phyloP scores from a whole-genome alignment of 495 filamentous ascomycete genomes.

The Lophiotrema nucula region DNA sequence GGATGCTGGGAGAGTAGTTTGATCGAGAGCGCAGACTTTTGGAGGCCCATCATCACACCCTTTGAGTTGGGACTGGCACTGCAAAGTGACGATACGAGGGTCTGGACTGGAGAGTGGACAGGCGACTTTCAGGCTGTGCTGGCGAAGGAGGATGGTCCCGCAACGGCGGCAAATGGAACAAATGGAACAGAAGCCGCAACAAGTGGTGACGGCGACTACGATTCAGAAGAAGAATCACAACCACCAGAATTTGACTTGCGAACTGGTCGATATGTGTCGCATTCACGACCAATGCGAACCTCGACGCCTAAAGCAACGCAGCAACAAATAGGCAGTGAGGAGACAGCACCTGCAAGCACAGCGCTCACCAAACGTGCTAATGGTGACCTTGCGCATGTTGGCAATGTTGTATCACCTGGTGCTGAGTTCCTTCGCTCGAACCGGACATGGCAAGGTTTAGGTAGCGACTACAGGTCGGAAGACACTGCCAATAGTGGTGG shows the following conservation, averaged over 20 bases:
- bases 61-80: slow-evolving; percentile 82
- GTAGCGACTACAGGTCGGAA: slow-evolving; percentile 79
- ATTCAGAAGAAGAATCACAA: slow-evolving; percentile 62
- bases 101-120: slow-evolving; percentile 48
- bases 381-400: slow-evolving; percentile 70
- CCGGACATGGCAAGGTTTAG: slow-evolving; percentile 87
- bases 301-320: slow-evolving; percentile 14
- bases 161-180: neutral
- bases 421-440: slow-evolving; percentile 82
- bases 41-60: slow-evolving; percentile 82
- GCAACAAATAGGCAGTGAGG: slow-evolving; percentile 23
- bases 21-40: slow-evolving; percentile 82
- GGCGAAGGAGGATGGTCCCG: slow-evolving; percentile 21
- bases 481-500: slow-evolving; percentile 55
- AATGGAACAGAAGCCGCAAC: slow-evolving; percentile 23
- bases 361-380: slow-evolving; percentile 62
- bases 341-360: slow-evolving; percentile 32
- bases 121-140: slow-evolving; percentile 46
- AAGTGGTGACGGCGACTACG: slow-evolving; percentile 41
- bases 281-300: slow-evolving; percentile 73
- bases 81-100: slow-evolving; percentile 63
- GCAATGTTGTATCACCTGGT: slow-evolving; percentile 80
- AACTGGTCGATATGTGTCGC: slow-evolving; percentile 80
- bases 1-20: slow-evolving; percentile 97
- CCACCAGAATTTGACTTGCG: slow-evolving; percentile 92